Conservation (phyloP, 805 yeast species). For the Nakazawaea holstii region DNA sequence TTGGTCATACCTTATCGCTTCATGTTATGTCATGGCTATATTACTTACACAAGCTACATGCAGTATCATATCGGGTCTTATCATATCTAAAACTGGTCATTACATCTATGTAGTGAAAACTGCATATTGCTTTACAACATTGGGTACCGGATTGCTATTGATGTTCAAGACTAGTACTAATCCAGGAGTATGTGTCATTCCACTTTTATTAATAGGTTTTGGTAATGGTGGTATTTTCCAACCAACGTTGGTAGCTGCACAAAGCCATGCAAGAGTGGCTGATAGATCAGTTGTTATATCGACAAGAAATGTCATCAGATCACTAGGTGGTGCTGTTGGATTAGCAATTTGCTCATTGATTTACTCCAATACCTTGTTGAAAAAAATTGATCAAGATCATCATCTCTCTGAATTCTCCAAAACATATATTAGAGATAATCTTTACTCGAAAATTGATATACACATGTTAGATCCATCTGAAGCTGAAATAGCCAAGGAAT, state of each 20-base stretch:
- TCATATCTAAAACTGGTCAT: slow-evolving; percentile 37
- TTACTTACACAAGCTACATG: slow-evolving; percentile 36
- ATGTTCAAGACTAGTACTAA: slow-evolving; percentile 25
- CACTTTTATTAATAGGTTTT: slow-evolving; percentile 30
- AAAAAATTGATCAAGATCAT: slow-evolving; percentile 8
- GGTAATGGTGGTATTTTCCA: slow-evolving; percentile 50
- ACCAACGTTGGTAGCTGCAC: slow-evolving; percentile 51
- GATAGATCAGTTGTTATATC: slow-evolving; percentile 58
- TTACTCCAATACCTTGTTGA: slow-evolving; percentile 22
- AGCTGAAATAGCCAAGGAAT: slow-evolving; percentile 18
- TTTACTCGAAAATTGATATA: slow-evolving; percentile 23
- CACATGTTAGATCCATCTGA: slow-evolving; percentile 18
- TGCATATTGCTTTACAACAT: slow-evolving; percentile 38
- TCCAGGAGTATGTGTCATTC: slow-evolving; percentile 30
- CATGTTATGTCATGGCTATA: slow-evolving; percentile 37
- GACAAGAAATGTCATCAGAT: slow-evolving; percentile 49
- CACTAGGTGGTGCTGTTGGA: slow-evolving; percentile 61
- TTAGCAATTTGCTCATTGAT: slow-evolving; percentile 35
- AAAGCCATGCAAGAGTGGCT: slow-evolving; percentile 41
- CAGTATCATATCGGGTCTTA: slow-evolving; percentile 39
- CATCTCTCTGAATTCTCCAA: slow-evolving; percentile 9
- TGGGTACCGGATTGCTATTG: slow-evolving; percentile 35
- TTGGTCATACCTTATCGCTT: slow-evolving; percentile 30
- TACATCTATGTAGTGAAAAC: slow-evolving; percentile 33
- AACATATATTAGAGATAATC: slow-evolving; percentile 21